These are phyloP conservation scores for Trichocomaceae sp. DNA, from an alignment of 2,329 filamentous ascomycete genomes.

Conservation along the genomic window DNA sequence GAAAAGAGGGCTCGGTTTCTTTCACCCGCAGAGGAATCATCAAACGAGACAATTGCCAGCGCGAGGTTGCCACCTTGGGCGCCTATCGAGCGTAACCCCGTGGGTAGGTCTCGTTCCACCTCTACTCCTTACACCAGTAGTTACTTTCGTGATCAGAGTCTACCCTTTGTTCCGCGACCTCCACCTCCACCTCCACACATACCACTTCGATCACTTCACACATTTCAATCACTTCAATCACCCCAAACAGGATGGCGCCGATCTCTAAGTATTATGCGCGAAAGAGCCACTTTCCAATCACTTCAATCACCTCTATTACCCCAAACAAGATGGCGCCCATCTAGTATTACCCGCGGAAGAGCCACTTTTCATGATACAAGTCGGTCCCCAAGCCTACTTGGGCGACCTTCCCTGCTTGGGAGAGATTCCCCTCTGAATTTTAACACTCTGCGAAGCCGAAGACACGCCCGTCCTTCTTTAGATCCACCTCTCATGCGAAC, in stretches of 20 bases:
- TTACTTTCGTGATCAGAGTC: too few species aligned
- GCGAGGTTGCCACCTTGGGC: neutral
- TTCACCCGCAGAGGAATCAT: neutral
- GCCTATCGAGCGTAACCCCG: neutral
- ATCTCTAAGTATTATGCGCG: too few species aligned
- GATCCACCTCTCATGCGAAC: neutral
- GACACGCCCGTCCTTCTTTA: neutral
- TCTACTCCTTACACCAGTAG: constrained; percentile 9
- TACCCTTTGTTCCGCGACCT: too few species aligned
- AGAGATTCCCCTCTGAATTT: neutral
- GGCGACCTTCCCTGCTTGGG: too few species aligned
- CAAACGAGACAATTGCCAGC: neutral
- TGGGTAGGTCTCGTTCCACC: constrained; percentile 9
- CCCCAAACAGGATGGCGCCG: too few species aligned
- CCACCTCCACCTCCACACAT: too few species aligned
- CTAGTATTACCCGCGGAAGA: too few species aligned
- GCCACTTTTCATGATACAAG: too few species aligned
- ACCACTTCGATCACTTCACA: neutral
- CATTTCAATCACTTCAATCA: neutral
- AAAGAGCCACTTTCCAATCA: too few species aligned
- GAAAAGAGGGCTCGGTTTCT: constrained; percentile 10
- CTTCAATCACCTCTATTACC: neutral
- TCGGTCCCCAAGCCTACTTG: neutral
- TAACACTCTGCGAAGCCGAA: constrained; percentile 1
- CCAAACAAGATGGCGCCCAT: neutral